Evolutionary conservation across 1,139 yeast species (phyloP), one percentile per base, ranked within the genome.

Genomic region (Candida tetrigidarum): DNA sequence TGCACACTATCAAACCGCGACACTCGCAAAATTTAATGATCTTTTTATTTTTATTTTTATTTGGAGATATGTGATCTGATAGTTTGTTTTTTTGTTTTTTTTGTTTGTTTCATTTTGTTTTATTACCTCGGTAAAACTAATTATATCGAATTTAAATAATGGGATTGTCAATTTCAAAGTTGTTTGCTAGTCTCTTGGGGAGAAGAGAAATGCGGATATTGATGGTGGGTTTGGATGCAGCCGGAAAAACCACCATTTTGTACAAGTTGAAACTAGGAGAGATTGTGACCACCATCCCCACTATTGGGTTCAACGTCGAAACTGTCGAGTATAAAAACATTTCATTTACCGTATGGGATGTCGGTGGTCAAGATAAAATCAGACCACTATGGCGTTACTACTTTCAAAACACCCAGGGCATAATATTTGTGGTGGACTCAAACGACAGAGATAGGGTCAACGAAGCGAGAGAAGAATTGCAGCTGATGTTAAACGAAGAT

Each of bases 341-440:
- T 51, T 60, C 69, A 22, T 67, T 67, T 49, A 67, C 72, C 12
- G 73, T 67, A 36, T 67, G 73, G 73, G 73, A 67, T 57, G 72
- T 67, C 43, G 73, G 73, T 64, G 73, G 73, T 56, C 73, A 67
- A 55, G 70, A 66, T 52, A 67, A 67, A 54, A 67, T 67, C 49
- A 57, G 73, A 56, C 73, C 73, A 37, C 66, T 67, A 52, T 67
- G 73, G 73, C 64, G 73, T 58, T 67, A 67, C 57, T 67, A 67
- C 51, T 67, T 64, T 62, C 73, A 67, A 54, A 67, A 67, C 57
- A 67, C 72, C 42, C 73, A 67, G 50, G 73, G 72, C 42, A 67
- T 67, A 51, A 67, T 67, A 44, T 67, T 67, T 49, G 73, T 67
- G 29, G 68, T 67, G 45, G 73, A 67, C 57, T 67, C 73, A 40